Conservation (phyloP, 177 flowering plant species). For the Tripterygium wilfordii region DNA sequence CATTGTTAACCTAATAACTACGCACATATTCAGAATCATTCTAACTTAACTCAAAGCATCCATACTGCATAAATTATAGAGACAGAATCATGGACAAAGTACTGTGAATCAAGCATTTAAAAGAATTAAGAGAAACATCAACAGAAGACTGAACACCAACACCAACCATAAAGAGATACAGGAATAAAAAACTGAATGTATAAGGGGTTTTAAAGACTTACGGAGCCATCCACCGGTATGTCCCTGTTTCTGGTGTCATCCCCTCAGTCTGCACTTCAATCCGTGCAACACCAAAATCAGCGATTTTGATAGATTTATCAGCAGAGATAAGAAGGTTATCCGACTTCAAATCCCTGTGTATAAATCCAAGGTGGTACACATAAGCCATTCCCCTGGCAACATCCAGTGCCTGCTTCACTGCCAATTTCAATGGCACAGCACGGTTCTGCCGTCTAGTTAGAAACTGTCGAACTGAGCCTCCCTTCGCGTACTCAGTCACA, state of each 20-base stretch:
- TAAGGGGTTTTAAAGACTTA: conserved; percentile 29
- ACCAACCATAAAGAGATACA: neutral
- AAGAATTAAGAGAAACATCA: neutral
- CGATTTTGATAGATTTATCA: conserved; percentile 71
- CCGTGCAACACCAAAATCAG: conserved; percentile 52
- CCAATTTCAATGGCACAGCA: conserved; percentile 57
- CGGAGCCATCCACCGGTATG: conserved; percentile 89
- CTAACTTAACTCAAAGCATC: no score
- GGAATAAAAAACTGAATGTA: no score
- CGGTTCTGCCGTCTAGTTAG: conserved; percentile 55
- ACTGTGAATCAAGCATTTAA: neutral
- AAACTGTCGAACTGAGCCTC: conserved; percentile 85
- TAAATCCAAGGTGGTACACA: conserved; percentile 67
- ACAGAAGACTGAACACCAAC: neutral
- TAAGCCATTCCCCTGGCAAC: conserved; percentile 67
- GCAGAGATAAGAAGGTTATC: conserved; percentile 62
- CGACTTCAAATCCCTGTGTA: conserved; percentile 36
- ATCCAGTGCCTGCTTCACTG: conserved; percentile 31
- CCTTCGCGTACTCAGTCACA: conserved; percentile 85
- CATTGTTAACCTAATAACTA: no score
- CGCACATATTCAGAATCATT: no score
- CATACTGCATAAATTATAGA: no score
- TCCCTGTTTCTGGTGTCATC: conserved; percentile 35
- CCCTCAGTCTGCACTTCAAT: conserved; percentile 35
- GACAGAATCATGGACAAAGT: neutral